Conservation (phyloP, 768 basidiomycete species). For the Xanthoconium stramineum region DNA sequence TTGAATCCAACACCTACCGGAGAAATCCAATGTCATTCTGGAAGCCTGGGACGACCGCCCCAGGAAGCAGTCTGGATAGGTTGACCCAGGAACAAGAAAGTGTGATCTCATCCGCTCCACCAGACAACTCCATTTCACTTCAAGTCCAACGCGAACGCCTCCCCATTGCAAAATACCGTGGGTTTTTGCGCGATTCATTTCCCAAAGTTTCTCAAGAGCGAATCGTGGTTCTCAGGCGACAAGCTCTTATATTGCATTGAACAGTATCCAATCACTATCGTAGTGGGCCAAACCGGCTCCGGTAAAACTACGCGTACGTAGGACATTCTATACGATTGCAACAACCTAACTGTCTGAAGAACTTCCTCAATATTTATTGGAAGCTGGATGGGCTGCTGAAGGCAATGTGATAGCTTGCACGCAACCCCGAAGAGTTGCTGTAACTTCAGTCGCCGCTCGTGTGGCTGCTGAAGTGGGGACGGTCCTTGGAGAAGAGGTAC, state of each 20-base stretch:
- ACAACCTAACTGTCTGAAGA: conserved; percentile 46
- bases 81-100: conserved; percentile 72
- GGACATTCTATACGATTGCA: neutral
- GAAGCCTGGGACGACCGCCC: conserved; percentile 84
- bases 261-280: conserved; percentile 76
- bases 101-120: conserved; percentile 55
- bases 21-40: conserved; percentile 62
- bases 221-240: conserved; percentile 47
- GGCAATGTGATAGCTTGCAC: conserved; percentile 90
- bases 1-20: neutral
- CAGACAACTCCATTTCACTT: conserved; percentile 54
- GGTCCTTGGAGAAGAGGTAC: conserved; percentile 83
- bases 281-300: conserved; percentile 94
- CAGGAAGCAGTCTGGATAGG: conserved; percentile 87
- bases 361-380: conserved; percentile 90
- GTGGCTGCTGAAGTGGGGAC: conserved; percentile 93
- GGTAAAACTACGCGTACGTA: conserved; percentile 95
- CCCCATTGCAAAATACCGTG: conserved; percentile 90
- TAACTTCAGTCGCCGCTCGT: conserved; percentile 87
- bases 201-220: neutral
- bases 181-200: conserved; percentile 19
- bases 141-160: conserved; percentile 76
- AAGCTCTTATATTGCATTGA: conserved; percentile 83
- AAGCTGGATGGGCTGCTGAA: conserved; percentile 87
- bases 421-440: conserved; percentile 90